Base-by-base conservation (phyloP, 129 eudicot species). In the Cynara cardunculus region DNA sequence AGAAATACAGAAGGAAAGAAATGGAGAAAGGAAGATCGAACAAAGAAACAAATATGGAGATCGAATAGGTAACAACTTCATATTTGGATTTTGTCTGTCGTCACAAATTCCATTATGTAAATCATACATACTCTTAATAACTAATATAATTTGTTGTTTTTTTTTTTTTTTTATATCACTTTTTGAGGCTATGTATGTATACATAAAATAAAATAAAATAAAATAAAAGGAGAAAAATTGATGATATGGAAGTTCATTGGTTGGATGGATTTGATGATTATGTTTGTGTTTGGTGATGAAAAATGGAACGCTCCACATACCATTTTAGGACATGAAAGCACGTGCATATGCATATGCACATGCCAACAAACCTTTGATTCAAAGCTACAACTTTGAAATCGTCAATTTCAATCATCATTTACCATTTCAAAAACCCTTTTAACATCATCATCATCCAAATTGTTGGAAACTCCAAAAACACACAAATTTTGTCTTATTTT, bases 321-420 rank as follows among this genome's bases (percentile, higher is more conserved):
- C 65, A 76, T 76, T 69, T 82, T 69, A 82, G 77, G 81, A 82
- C 56, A 69, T 76, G 69, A 41, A 19, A 66, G 22, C 77, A 82
- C 81, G 77, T 75, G 85, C 77, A 30, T 18, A 41, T 8, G 25
- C 37, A 66, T 44, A 35, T 67, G 68, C 11, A 75, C 81, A 32
- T 82, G 74, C 41, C 49, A 61, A 18, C 72, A 56, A 82, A 26
- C 65, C 72, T 82, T 82, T 8, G 46, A 8, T 76, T 76, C 32
- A 56, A 82, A 75, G 72, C 70, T 69, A 82, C 65, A 18, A 18
- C 65, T n/a, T 56, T 56, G 65, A 56, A 19, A n/a, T 56, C 24
- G 24, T 56, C 65, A n/a, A 56, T 56, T 56, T 56, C 65, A 56
- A 56, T 56, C 65, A 49, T 49, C 62, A 49, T 49, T 49, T 49